A percentile compares a stretch with the other conserved stretches of the same genome.
Evolutionary conservation across 441 rosid species (phyloP).

Genomic region (Pelargonium australe): DNA sequence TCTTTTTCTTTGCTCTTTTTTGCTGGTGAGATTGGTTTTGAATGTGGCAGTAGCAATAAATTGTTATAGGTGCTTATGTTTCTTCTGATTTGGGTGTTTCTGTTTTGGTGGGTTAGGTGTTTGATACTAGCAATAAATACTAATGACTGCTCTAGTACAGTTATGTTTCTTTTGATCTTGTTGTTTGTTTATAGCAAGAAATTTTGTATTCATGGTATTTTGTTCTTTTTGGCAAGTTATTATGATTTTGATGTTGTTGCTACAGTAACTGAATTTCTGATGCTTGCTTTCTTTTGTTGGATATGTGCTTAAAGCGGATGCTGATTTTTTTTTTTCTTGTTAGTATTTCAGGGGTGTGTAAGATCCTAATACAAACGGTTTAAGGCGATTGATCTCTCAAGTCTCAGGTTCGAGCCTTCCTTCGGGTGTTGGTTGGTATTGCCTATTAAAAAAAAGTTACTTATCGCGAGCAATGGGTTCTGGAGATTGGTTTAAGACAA

Average conservation of each 20-base stretch:
- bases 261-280: neutral
- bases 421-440: too few relatives aligned
- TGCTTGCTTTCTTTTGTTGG: conserved; percentile 4
- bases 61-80: neutral
- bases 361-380: neutral
- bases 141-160: neutral
- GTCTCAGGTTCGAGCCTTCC: too few relatives aligned
- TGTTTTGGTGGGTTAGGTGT: too few relatives aligned
- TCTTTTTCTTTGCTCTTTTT: neutral
- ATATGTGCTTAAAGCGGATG: neutral
- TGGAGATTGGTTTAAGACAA: conserved; percentile 65
- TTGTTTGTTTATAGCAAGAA: neutral
- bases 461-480: conserved; percentile 34
- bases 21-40: neutral
- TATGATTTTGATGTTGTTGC: neutral
- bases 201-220: neutral
- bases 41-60: neutral
- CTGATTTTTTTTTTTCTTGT: neutral
- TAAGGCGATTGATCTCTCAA: too few relatives aligned
- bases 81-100: too few relatives aligned
- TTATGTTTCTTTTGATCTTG: neutral
- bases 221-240: neutral
- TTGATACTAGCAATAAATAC: too few relatives aligned
- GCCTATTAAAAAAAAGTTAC: neutral
- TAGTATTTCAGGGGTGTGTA: neutral